Evolutionary conservation across 805 yeast species (phyloP), one percentile per base, ranked within the genome.

Genomic region (Pichia thaimueangensis): DNA sequence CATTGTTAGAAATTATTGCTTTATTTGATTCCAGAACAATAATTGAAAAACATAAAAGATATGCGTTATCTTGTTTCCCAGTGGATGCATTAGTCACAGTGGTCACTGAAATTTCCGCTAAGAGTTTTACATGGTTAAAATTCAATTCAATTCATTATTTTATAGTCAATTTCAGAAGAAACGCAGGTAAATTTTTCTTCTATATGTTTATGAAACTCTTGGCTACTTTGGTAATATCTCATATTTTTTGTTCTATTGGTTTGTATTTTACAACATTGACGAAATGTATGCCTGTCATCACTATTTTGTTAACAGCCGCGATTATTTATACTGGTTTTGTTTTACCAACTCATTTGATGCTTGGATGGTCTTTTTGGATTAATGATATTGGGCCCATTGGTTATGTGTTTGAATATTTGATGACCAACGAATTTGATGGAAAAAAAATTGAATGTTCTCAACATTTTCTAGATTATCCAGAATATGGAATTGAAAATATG

Each of bases 291-390:
- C 74, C 78, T 5, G 81, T 82, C 3, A 74, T 81, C 3, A 64
- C 80, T 13, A 47, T 76, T 22, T 45, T 78, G 41, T 58, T 78
- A 45, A 59, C 73, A 33, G 71, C 71, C 6, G 52, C 77, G 54
- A 58, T 72, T 15, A 64, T 47, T 40, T 78, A 68, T 54, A 69
- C 77, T 6, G 83, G 83, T 31, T 78, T 78, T 62, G 76, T 71
- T 20, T 63, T 78, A 45, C 84, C 83, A 23, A 69, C 72, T 27
- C 69, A 71, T 6, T 57, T 68, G 37, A 76, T 78, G 76, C 66
- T 69, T 48, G 78, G 82, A 11, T 79, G 84, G 84, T 72, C 78
- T 28, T 65, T 78, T 50, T 79, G 83, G 84, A 75, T 79, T 47
- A 73, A 74, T 58, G 78, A 75, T 51, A 49, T 79, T 34, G 68